Base-by-base conservation (phyloP, 2,329 filamentous ascomycete genomes). In the Fusarium hostae region DNA sequence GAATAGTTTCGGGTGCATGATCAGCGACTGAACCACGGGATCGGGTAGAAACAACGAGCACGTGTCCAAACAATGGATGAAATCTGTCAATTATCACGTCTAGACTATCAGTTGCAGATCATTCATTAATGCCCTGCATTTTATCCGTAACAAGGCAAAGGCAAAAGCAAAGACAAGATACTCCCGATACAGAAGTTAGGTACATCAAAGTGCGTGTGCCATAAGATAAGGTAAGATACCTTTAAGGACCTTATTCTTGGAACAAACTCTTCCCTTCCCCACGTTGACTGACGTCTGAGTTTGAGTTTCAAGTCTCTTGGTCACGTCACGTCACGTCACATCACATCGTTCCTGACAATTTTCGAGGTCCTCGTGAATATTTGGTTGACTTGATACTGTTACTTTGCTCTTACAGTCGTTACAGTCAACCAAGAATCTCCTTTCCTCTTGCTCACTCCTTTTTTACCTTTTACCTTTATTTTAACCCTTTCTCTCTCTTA, bases 21-120 rank as follows among this genome's bases (percentile, higher is more conserved):
- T 68, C 63, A 68, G 54, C 48, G 51, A 40, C 63, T 65, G 55
- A 71, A 61, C 66, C 71, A 65, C 57, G 55, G 60, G 69, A 71
- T 68, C 66, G 61, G 67, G 56, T 58, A 48, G 18, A 30, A 45
- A 39, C n/a, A 47, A 59, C 32, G 24, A 45, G 73, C 73, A 74
- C 73, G 68, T 75, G 71, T 63, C 62, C 16, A 13, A 32, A 51
- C 47, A 37, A 51, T 45, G 16, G 44, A 28, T 34, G 28, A 28
- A 41, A 63, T 45, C 63, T 51, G 48, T 67, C 48, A 54, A 58
- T 47, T 68, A 57, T 65, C 67, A 52, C 47, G 47, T 50, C 51
- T 20, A 52, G 63, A 37, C 26, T 37, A 48, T 51, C 28, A 6
- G 35, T 50, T 64, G 59, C 41, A 54, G 51, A 61, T 52, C 37